A percentile compares a stretch with the other conserved stretches of the same genome.
These are phyloP conservation scores for Suillus occidentalis DNA, from an alignment of 768 basidiomycete genomes.

Conservation along the genomic window DNA sequence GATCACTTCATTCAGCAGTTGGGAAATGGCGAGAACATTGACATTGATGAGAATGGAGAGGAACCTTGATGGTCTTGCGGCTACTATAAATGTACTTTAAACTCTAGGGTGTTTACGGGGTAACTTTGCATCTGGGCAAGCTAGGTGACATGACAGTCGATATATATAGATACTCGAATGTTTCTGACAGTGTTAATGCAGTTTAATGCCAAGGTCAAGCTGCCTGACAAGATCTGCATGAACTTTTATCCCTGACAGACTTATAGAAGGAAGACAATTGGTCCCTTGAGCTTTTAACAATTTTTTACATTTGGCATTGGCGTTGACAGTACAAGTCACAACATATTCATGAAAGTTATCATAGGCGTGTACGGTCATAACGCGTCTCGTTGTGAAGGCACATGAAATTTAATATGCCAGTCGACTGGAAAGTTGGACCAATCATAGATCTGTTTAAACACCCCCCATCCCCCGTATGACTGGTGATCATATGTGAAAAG, in stretches of 20 bases:
- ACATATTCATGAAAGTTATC: not conserved
- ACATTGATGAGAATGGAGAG: slow-evolving; percentile 28
- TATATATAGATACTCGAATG: not conserved
- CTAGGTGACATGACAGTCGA: not conserved
- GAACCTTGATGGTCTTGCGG: slow-evolving; percentile 26
- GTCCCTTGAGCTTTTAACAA: not conserved
- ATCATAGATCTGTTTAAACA: not conserved
- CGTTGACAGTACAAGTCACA: not conserved
- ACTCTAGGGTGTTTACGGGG: not conserved
- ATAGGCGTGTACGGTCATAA: not conserved
- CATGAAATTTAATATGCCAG: not conserved
- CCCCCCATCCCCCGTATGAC: not conserved
- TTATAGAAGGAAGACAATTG: not conserved
- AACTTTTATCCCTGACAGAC: not conserved
- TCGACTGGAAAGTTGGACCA: not conserved
- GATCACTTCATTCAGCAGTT: slow-evolving; percentile 74
- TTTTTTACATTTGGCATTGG: not conserved
- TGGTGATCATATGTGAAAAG: not conserved
- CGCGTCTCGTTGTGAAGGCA: not conserved
- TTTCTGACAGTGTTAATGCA: not conserved
- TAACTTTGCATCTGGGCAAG: not conserved
- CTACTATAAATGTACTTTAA: not conserved
- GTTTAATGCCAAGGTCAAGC: not conserved
- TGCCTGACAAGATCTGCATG: not conserved
- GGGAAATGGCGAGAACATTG: slow-evolving; percentile 54